These are phyloP conservation scores for Citrus mangshanensis DNA, from an alignment of 345 rosid species.

Conservation along the genomic window DNA sequence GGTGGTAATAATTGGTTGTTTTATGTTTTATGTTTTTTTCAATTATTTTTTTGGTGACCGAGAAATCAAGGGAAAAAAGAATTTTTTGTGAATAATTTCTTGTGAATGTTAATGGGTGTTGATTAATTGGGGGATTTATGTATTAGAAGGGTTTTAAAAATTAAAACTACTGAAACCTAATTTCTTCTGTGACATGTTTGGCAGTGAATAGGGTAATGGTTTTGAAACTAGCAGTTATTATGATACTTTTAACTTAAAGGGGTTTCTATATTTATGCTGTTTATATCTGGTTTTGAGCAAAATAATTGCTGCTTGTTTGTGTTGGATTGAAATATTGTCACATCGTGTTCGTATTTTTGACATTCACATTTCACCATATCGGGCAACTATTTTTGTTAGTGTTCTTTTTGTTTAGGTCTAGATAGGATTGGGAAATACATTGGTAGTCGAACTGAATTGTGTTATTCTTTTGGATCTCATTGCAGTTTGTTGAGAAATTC, in stretches of 20 bases:
- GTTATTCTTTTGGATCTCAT: not conserved
- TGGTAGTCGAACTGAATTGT: not conserved
- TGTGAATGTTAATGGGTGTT: not conserved
- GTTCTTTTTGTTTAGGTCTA: not conserved
- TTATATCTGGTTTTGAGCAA: too few species aligned
- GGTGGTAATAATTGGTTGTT: not conserved
- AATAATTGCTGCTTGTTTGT: not conserved
- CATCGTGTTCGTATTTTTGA: not conserved
- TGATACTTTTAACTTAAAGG: not conserved
- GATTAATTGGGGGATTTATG: not conserved
- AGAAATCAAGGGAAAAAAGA: not conserved
- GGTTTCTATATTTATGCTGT: too few species aligned
- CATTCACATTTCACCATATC: not conserved
- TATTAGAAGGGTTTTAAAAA: not conserved
- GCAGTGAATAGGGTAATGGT: not conserved
- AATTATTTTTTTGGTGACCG: not conserved
- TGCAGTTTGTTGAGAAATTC: slow-evolving; percentile 27
- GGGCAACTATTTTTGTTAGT: not conserved
- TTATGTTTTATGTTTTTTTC: not conserved
- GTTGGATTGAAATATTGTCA: not conserved
- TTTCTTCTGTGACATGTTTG: not conserved
- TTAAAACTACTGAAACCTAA: not conserved
- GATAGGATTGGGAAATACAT: not conserved
- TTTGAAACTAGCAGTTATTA: not conserved
- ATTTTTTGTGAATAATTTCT: not conserved